Base-by-base conservation (phyloP, 2,329 filamentous ascomycete species). In the Eutypa lata region DNA sequence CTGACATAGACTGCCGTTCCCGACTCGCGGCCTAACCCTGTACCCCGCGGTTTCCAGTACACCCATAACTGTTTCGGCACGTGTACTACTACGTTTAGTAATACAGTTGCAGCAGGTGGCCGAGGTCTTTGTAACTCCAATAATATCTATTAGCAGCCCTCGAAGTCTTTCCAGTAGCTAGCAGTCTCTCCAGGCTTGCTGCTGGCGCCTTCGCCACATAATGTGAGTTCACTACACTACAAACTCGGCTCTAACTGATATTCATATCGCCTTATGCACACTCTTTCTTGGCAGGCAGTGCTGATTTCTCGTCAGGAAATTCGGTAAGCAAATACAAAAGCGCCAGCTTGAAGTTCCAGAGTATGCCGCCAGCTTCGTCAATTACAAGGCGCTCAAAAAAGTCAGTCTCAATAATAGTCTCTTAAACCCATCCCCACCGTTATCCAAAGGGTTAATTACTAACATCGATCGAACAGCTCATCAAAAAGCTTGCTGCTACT, bases 371-470 rank as follows among this genome's bases (percentile, higher is more conserved):
- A 97, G 92, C 75, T 99, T 99, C 71, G 92, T 97, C 65, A 97
- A 99, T 76, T 99, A 99, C 80, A 99, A 99, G 77, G 92, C 91
- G 55, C 80, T 99, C 64, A 99, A 99, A 76, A 97, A 97, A 90
- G 94, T 96, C 69, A 57, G 74, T 70, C 43, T 44, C 40, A 59
- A 52, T 33, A 42, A 48, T 50, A 44, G 26, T 33, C 53, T 37
- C 49, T 46, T 50, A 31, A 6, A 10, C 10, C 26, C 26, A 31
- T 5, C 26, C 26, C 26, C 26, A 10, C 26, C 10, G 26, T 31
- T 31, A 10, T 52, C 52, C 49, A 37, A n/a, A n/a, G n/a, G n/a
- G n/a, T n/a, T n/a, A n/a, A 61, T 61, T 60, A 60, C 68, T 73
- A 59, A 77, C 64, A 55, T 48, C 57, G 42, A 51, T 35, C 52